Evolutionary conservation across 108 stramenopile species (phyloP).

Genomic region (Cylindrotheca fusiformis): DNA sequence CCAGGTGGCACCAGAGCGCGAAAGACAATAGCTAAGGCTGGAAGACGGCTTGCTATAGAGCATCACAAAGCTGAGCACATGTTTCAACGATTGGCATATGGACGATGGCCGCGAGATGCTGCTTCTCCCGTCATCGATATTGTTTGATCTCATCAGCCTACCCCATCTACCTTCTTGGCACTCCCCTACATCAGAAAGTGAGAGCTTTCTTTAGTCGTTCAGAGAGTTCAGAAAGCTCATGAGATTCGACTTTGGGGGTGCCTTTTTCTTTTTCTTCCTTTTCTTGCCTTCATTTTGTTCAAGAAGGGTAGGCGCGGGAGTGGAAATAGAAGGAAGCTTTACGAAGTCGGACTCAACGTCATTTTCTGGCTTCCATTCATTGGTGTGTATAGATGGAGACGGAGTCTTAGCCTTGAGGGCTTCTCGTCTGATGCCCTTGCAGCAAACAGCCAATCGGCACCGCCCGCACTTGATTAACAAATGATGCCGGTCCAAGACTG

Average conservation of each 20-base stretch:
- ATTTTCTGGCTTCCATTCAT: background rate
- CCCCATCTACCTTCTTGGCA: too few species aligned
- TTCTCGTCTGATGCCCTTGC: slow-evolving; percentile 23
- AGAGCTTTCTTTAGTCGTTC: slow-evolving; percentile 12
- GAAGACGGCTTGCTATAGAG: background rate
- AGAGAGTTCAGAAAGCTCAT: slow-evolving; percentile 27
- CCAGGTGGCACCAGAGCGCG: background rate
- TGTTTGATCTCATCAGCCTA: too few species aligned
- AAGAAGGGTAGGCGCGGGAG: too few species aligned
- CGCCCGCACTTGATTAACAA: slow-evolving; percentile 22
- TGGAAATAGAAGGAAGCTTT: too few species aligned
- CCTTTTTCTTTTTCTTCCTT: slow-evolving; percentile 12
- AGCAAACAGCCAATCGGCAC: slow-evolving; percentile 11
- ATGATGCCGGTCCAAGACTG: slow-evolving; percentile 27
- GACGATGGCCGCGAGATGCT: background rate
- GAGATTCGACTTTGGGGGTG: background rate
- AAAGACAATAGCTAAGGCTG: background rate
- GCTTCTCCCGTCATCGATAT: background rate
- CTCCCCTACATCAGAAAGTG: too few species aligned
- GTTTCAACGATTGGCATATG: background rate
- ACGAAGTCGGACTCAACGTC: background rate
- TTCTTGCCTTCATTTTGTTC: too few species aligned
- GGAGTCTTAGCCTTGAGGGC: background rate
- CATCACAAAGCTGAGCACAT: background rate
- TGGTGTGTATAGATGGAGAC: background rate